Base-by-base conservation (phyloP, 2,329 filamentous ascomycete species). In the Mycogone perniciosa region DNA sequence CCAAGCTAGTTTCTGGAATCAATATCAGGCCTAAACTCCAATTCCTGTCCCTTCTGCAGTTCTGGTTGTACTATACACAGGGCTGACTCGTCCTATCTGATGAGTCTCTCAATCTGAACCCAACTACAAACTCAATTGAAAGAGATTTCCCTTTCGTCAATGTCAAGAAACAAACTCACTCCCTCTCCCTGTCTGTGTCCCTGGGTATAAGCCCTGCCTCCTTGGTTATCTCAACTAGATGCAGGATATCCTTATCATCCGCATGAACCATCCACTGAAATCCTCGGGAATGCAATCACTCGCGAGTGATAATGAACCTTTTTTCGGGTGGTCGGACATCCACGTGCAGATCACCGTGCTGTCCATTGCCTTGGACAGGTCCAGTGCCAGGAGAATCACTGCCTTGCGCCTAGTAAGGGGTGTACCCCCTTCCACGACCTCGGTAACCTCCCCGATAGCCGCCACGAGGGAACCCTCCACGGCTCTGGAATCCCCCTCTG, bases 401-500 rank as follows among this genome's bases (percentile, higher is more conserved):
- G 61, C 67, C 68, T 62, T 68, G 64, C 55, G 68, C 64, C 69
- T 77, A 87, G 67, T 87, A 87, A 53, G 84, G 84, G 51, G 77
- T 69, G 65, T 74, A 86, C 55, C 82, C 83, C 61, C 83, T 77
- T 50, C 78, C 79, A 59, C 85, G 79, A 48, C 81, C 84, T 52
- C 84, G 76, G 64, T 85, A 86, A 45, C 82, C 84, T 53, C 80
- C 84, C 50, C 84, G 75, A 64, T 86, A 87, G 46, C 81, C 83
- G 35, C 80, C 79, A 54, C 78, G 70, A 46, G 73, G 72, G 54
- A 74, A 79, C 37, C 76, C 79, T 41, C 81, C 81, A 42, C 81
- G 71, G 7, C 80, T 76, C 51, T 69, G 69, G 50, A 74, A 72
- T 47, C 79, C 75, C 58, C 79, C 71, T 46, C 52, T 33, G 9